A percentile compares a stretch with the other conserved stretches of the same genome.
Conservation (phyloP, 257 asterid species). For the Primulina tabacum region DNA sequence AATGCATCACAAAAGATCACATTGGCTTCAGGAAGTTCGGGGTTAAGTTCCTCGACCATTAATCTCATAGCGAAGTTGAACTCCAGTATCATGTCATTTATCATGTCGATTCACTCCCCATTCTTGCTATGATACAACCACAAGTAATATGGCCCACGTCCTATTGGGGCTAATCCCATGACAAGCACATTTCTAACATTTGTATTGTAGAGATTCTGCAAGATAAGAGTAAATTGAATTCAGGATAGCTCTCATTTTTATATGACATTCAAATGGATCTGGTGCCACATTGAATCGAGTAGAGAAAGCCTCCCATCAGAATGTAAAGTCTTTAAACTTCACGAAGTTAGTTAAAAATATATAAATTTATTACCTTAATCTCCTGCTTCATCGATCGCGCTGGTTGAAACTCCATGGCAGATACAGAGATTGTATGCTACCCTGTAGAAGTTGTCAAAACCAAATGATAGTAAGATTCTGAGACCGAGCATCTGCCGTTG, state of each 20-base stretch:
- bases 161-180: slow-evolving; percentile 92
- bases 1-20: slow-evolving; percentile 83
- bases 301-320: neutral
- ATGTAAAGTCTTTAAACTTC: too few relatives aligned
- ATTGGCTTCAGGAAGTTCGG: slow-evolving; percentile 54
- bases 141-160: slow-evolving; percentile 83
- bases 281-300: neutral
- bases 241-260: slow-evolving; percentile 4
- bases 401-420: slow-evolving; percentile 89
- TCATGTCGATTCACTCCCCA: slow-evolving; percentile 60
- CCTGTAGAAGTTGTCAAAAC: slow-evolving; percentile 41
- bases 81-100: slow-evolving; percentile 75
- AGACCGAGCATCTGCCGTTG: neutral
- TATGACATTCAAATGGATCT: neutral
- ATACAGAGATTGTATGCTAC: slow-evolving; percentile 65
- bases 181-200: slow-evolving; percentile 77
- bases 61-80: slow-evolving; percentile 75
- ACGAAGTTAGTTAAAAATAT: neutral
- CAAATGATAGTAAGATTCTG: neutral
- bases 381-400: slow-evolving; percentile 65
- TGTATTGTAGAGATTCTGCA: slow-evolving; percentile 79
- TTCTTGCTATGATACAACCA: slow-evolving; percentile 53
- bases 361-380: slow-evolving; percentile 53
- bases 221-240: slow-evolving; percentile 17
- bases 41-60: slow-evolving; percentile 63